Percentiles rank a stretch among this genome's conserved stretches.
Evolutionary conservation across 2,329 filamentous ascomycete genomes (phyloP).

Genomic region (Bimuria novae-zelandiae): DNA sequence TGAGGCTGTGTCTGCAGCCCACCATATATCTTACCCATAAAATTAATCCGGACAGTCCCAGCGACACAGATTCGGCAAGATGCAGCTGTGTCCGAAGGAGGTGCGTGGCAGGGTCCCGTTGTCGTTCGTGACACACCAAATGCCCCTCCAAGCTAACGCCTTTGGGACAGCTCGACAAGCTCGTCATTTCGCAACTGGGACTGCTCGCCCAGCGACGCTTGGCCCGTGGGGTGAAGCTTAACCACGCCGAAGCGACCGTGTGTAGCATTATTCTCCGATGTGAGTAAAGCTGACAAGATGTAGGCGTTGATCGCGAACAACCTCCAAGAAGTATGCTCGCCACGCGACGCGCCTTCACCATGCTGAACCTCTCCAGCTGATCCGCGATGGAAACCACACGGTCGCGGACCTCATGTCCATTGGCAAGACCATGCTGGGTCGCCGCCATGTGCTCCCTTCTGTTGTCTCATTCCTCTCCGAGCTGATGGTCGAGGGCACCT

Average conservation of each 20-base stretch:
- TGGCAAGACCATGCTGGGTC: constrained; percentile 88
- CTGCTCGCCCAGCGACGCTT: constrained; percentile 85
- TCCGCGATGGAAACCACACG: constrained; percentile 91
- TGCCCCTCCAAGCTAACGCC: constrained; percentile 28
- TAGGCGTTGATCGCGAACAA: constrained; percentile 83
- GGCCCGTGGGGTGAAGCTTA: constrained; percentile 84
- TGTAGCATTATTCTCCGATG: constrained; percentile 15
- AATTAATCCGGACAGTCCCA: not conserved
- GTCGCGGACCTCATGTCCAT: constrained; percentile 93
- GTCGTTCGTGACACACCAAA: not conserved
- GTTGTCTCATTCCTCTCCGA: constrained; percentile 79
- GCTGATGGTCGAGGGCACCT: constrained; percentile 93
- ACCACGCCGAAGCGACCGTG: constrained; percentile 87
- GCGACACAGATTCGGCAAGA: constrained; percentile 18
- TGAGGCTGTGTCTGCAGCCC: not conserved
- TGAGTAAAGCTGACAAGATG: constrained; percentile 31
- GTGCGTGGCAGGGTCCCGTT: constrained; percentile 24
- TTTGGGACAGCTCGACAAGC: constrained; percentile 81
- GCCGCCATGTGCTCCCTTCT: constrained; percentile 85
- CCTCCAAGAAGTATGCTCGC: constrained; percentile 72
- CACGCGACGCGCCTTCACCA: constrained; percentile 11
- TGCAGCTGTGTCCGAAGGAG: constrained; percentile 47
- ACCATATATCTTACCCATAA: not conserved
- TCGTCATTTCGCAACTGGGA: constrained; percentile 87
- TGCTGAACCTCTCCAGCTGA: constrained; percentile 62